Percentiles rank a stretch among this genome's conserved stretches.
These are phyloP conservation scores for Leucocoprinus birnbaumii DNA, from an alignment of 768 basidiomycete genomes.

Conservation along the genomic window DNA sequence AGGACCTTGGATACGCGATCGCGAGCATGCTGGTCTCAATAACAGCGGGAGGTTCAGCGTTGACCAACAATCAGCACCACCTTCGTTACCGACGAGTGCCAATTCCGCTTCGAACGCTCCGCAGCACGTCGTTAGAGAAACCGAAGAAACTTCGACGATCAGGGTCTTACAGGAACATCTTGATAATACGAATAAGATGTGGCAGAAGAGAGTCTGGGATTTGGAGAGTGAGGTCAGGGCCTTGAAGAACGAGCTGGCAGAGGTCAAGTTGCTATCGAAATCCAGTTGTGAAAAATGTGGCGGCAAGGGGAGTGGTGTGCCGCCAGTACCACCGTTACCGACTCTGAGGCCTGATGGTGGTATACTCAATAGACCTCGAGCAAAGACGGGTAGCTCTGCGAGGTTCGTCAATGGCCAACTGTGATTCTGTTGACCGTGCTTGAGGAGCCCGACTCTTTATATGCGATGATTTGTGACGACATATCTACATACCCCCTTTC, in stretches of 20 bases:
- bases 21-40: neutral
- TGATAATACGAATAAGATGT: conserved; percentile 50
- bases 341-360: conserved; percentile 20
- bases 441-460: neutral
- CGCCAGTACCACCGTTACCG: neutral
- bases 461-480: neutral
- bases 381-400: conserved; percentile 60
- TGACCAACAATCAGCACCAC: conserved; percentile 1
- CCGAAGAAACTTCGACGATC: conserved; percentile 31
- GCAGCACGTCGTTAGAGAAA: neutral
- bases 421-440: conserved; percentile 12
- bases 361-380: conserved; percentile 62
- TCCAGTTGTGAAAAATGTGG: conserved; percentile 58
- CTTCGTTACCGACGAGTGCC: neutral
- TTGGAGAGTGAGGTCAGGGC: conserved; percentile 71
- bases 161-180: conserved; percentile 63
- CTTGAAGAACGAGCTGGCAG: conserved; percentile 66
- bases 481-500: neutral
- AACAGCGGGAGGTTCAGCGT: neutral
- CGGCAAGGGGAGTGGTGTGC: conserved; percentile 26
- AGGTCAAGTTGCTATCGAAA: conserved; percentile 33
- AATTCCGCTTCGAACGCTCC: neutral
- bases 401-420: conserved; percentile 58
- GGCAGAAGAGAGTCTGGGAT: conserved; percentile 75
- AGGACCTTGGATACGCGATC: neutral